Conservation (phyloP, 371 early-diverging fungal genomes). For the Mycotypha africana region DNA sequence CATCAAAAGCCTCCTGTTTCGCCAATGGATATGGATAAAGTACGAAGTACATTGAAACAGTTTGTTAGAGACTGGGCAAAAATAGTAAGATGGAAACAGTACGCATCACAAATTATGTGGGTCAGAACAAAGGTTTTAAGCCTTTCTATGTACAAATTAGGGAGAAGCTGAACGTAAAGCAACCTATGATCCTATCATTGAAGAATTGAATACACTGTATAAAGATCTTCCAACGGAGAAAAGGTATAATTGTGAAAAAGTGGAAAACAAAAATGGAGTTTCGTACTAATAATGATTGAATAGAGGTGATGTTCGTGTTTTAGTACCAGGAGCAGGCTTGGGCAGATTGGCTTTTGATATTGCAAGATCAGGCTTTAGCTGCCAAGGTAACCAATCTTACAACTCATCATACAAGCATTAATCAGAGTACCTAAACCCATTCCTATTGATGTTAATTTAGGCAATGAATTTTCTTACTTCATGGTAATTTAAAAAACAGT, state of each 20-base stretch:
- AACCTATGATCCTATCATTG: conserved; percentile 76
- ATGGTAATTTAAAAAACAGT: conserved; percentile 52
- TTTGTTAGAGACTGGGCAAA: conserved; percentile 92
- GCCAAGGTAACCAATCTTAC: conserved; percentile 65
- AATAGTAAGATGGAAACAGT: conserved; percentile 1
- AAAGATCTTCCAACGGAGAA: conserved; percentile 32
- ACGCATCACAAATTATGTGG: too few relatives aligned
- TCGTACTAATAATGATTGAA: too few relatives aligned
- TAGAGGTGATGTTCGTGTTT: conserved; percentile 57
- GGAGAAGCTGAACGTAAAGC: conserved; percentile 75
- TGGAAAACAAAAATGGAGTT: too few relatives aligned
- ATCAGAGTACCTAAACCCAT: too few relatives aligned
- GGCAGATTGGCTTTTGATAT: conserved; percentile 88
- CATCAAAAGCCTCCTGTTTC: conserved; percentile 44
- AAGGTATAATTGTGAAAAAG: conserved; percentile 24
- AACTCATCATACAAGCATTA: too few relatives aligned
- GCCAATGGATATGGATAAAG: conserved; percentile 81
- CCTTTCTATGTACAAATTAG: conserved; percentile 16
- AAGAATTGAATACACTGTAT: conserved; percentile 60
- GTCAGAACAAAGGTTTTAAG: not conserved
- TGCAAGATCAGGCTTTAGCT: conserved; percentile 69
- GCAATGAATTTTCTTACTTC: conserved; percentile 76
- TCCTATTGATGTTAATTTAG: too few relatives aligned
- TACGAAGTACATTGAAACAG: conserved; percentile 82
- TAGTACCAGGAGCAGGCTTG: conserved; percentile 91